phyloP scores from a whole-genome alignment of 768 basidiomycete genomes.

The Termitomyces sp. region DNA sequence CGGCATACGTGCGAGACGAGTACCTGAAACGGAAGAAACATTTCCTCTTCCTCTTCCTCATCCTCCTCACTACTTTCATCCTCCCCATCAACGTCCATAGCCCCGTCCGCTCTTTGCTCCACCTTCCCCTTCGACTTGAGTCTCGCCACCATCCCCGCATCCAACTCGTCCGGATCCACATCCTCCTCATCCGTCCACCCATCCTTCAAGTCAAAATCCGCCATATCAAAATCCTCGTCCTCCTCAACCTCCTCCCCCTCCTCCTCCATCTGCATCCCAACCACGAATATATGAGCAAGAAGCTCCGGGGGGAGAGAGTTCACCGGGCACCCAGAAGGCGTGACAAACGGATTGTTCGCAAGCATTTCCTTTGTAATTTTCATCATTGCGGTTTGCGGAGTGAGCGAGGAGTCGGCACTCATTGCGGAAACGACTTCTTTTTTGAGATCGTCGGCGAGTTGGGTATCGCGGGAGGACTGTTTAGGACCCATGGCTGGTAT shows the following conservation, averaged over 20 bases:
- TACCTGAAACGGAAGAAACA: conserved; percentile 38
- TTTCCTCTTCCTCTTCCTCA: conserved; percentile 10
- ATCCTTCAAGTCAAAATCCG: conserved; percentile 28
- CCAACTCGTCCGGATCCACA: conserved; percentile 6
- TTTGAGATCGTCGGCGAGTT: conserved; percentile 22
- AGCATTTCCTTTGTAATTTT: conserved; percentile 33
- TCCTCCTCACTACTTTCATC: conserved; percentile 8
- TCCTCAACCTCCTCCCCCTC: conserved; percentile 31
- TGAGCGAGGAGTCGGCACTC: conserved; percentile 23
- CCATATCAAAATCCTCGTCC: conserved; percentile 31
- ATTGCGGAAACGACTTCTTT: conserved; percentile 22
- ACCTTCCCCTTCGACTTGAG: conserved; percentile 13
- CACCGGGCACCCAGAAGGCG: conserved; percentile 46
- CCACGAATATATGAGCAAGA: conserved; percentile 49
- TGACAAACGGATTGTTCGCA: conserved; percentile 43
- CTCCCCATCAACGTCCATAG: conserved; percentile 15
- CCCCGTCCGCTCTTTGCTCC: conserved; percentile 17
- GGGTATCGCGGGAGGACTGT: conserved; percentile 16
- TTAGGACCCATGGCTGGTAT: conserved; percentile 18
- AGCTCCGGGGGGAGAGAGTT: conserved; percentile 55
- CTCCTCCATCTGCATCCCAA: conserved; percentile 36
- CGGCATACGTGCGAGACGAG: conserved; percentile 60
- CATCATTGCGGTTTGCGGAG: conserved; percentile 26
- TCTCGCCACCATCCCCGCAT: conserved; percentile 12
- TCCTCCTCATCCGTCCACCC: conserved; percentile 21